These are phyloP conservation scores for Mariannaea sp. DNA, from an alignment of 2,329 filamentous ascomycete genomes.

Conservation along the genomic window DNA sequence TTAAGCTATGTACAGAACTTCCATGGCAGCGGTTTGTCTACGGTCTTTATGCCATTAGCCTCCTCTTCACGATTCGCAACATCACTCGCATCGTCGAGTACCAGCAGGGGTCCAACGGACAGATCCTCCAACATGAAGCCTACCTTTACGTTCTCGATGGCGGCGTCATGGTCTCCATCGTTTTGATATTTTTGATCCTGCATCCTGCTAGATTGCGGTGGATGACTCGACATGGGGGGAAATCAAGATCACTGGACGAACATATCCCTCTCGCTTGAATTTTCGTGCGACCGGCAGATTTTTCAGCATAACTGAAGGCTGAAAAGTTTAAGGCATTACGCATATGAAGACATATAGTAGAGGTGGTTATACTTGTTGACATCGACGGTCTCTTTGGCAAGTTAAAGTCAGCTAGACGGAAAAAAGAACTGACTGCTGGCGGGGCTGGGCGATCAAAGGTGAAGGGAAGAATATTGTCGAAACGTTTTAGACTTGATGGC, in stretches of 20 bases:
- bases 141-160: constrained; percentile 47
- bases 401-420: too few relatives aligned
- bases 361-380: too few relatives aligned
- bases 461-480: too few relatives aligned
- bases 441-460: too few relatives aligned
- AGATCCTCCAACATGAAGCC: constrained; percentile 51
- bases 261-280: background rate
- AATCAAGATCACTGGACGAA: background rate
- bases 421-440: too few relatives aligned
- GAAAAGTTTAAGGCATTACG: too few relatives aligned
- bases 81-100: constrained; percentile 57
- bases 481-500: too few relatives aligned
- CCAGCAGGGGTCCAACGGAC: constrained; percentile 47
- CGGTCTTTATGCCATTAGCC: constrained; percentile 49
- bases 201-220: constrained; percentile 21
- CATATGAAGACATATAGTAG: too few relatives aligned
- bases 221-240: background rate
- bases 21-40: constrained; percentile 39
- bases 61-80: constrained; percentile 53
- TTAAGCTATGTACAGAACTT: background rate
- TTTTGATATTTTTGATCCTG: constrained; percentile 19
- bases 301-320: too few relatives aligned
- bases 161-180: constrained; percentile 34
- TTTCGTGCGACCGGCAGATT: too few relatives aligned
- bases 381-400: too few relatives aligned